Evolutionary conservation across 345 rosid species (phyloP).

Genomic region (Aquilaria yunnanensis): DNA sequence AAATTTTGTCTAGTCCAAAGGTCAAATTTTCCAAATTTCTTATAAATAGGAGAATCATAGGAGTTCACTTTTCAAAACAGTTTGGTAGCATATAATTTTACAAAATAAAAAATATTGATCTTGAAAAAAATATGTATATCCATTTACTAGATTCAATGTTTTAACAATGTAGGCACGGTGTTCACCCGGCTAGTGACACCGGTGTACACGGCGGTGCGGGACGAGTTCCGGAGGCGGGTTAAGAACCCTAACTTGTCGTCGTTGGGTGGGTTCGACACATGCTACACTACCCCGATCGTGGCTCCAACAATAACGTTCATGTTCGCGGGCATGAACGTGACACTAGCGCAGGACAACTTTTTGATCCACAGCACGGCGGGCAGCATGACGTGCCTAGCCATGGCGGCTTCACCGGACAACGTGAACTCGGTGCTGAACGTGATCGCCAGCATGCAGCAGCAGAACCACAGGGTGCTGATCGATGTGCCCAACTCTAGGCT

Average conservation of each 20-base stretch:
- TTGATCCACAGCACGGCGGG: slow-evolving; percentile 86
- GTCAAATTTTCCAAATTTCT: too few relatives aligned
- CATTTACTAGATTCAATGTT: too few relatives aligned
- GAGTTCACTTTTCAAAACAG: too few relatives aligned
- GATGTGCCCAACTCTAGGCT: slow-evolving; percentile 82
- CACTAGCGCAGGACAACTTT: slow-evolving; percentile 67
- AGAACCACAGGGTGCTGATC: slow-evolving; percentile 76
- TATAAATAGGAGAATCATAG: too few relatives aligned
- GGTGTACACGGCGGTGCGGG: slow-evolving; percentile 64
- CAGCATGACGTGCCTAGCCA: slow-evolving; percentile 70
- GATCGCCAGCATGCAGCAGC: slow-evolving; percentile 96
- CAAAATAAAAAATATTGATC: too few relatives aligned
- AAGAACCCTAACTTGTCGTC: slow-evolving; percentile 50
- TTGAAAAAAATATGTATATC: too few relatives aligned
- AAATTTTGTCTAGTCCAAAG: too few relatives aligned
- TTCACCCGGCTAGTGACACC: slow-evolving; percentile 71
- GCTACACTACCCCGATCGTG: slow-evolving; percentile 64
- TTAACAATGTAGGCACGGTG: slow-evolving; percentile 49
- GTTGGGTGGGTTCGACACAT: slow-evolving; percentile 94
- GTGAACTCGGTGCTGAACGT: slow-evolving; percentile 88
- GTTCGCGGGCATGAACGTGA: slow-evolving; percentile 89
- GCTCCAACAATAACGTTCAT: slow-evolving; percentile 73
- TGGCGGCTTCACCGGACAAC: slow-evolving; percentile 80
- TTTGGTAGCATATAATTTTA: too few relatives aligned
- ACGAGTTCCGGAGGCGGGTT: slow-evolving; percentile 59